Evolutionary conservation across 2,329 filamentous ascomycete genomes (phyloP), one percentile per base, ranked within the genome.

Genomic region (Reticulascus tulasneorum): DNA sequence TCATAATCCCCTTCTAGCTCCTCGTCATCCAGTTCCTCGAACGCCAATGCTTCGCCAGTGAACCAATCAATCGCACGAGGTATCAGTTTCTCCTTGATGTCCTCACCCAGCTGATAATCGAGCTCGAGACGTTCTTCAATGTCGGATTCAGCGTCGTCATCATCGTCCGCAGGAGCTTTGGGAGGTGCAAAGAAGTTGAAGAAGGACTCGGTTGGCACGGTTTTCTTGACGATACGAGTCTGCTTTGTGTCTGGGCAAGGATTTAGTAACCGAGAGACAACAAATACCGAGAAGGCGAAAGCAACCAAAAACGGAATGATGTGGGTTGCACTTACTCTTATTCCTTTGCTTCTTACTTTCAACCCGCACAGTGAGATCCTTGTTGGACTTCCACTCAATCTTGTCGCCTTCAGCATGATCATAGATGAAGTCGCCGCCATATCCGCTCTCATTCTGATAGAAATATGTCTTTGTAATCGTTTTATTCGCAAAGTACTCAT

Each of bases 291-390:
- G 20, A 37, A 21, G 36, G 31, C 22, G 15, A n/a, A 6, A 9
- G 29, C 15, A 31, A 10, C 15, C 23, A 5, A 9, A n/a, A 6
- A 15, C 8, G 12, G 17, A 11, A 28, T 16, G 6, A 35, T 21
- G 13, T 4, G 12, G 8, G 19, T 8, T 23, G 20, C 11, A 42
- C 73, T 71, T 75, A 98, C 93, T 97, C 81, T 97, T 98, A 73
- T 98, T 98, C 48, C 93, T 81, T 73, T 98, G 93, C 77, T 98
- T 98, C 81, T 98, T 98, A 76, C 88, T 94, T 76, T 98, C 93
- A 43, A 97, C 73, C 50, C 87, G 84, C 48, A 97, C 86, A 29
- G 93, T 98, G 52, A 98, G 73, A 58, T 98, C 93, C 66, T 94
- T 89, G 55, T 84, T 84, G 9, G 82, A 71, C 70, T 94, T 93